Percentiles rank a stretch among this genome's conserved stretches.
These are phyloP conservation scores for Vicia villosa DNA, from an alignment of 306 rosid genomes.

Conservation along the genomic window DNA sequence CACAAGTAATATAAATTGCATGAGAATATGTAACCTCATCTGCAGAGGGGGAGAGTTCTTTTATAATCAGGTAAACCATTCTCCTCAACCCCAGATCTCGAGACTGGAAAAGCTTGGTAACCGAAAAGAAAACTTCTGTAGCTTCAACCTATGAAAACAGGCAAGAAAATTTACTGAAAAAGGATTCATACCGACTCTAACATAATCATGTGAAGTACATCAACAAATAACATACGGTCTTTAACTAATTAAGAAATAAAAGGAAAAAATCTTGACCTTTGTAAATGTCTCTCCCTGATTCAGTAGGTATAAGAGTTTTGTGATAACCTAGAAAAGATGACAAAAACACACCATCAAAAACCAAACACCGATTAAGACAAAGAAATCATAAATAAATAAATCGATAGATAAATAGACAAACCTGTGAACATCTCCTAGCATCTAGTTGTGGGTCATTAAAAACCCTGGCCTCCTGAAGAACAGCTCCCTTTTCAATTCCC, in stretches of 20 bases:
- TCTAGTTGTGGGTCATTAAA: conserved; percentile 97
- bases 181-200: conserved; percentile 4
- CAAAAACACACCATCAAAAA: conserved; percentile 34
- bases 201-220: conserved; percentile 5
- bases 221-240: conserved; percentile 27
- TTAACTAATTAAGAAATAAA: neutral
- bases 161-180: conserved; percentile 32
- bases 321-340: conserved; percentile 68
- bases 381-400: conserved; percentile 1
- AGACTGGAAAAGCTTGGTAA: conserved; percentile 94
- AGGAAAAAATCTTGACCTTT: conserved; percentile 55
- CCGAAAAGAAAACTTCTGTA: conserved; percentile 96
- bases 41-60: conserved; percentile 94
- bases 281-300: conserved; percentile 96
- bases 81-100: conserved; percentile 96
- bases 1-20: conserved; percentile 26
- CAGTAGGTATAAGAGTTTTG: conserved; percentile 87
- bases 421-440: conserved; percentile 98
- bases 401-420: conserved; percentile 29
- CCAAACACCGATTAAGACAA: conserved; percentile 29
- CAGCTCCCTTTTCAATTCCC: conserved; percentile 98
- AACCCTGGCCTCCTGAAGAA: conserved; percentile 98
- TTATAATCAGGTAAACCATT: conserved; percentile 96
- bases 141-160: conserved; percentile 75
- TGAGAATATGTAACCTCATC: conserved; percentile 69